A percentile compares a stretch with the other conserved stretches of the same genome.
Conservation (phyloP, 257 asterid species). For the Thymus quinquecostatus region DNA sequence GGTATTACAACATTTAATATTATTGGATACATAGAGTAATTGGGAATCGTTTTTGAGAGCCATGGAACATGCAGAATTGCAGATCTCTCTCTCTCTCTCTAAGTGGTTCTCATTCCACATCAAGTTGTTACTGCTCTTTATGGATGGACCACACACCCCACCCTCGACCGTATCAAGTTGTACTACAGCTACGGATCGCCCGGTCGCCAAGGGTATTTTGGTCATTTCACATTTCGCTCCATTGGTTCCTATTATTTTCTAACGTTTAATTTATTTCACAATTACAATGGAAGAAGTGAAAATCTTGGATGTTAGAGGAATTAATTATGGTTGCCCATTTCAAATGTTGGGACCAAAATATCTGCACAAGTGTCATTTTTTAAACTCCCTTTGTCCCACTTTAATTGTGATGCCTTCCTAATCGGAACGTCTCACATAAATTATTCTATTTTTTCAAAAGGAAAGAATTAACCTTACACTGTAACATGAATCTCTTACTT, state of each 20-base stretch:
- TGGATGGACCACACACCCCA: constrained; percentile 47
- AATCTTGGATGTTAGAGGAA: background rate
- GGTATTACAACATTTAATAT: constrained; percentile 2
- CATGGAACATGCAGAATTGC: constrained; percentile 64
- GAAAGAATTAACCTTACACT: too few species aligned
- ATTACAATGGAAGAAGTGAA: background rate
- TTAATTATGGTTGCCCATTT: background rate
- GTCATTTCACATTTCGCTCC: background rate
- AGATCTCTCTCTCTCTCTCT: background rate
- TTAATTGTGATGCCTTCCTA: too few species aligned
- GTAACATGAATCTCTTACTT: too few species aligned
- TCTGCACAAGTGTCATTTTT: background rate
- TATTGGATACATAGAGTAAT: background rate
- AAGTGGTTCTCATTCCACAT: constrained; percentile 38
- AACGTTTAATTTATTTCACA: background rate
- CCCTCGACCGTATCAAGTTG: constrained; percentile 20
- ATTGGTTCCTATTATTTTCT: background rate
- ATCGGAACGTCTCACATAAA: too few species aligned
- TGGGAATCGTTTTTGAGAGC: constrained; percentile 42
- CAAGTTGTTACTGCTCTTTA: constrained; percentile 5
- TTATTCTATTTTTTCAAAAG: too few species aligned
- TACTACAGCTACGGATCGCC: background rate
- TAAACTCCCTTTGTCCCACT: too few species aligned
- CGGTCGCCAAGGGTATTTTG: constrained; percentile 17
- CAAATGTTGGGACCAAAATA: background rate